Percentiles rank a stretch among this genome's conserved stretches.
Evolutionary conservation across 768 basidiomycete genomes (phyloP).

Genomic region (Boletus edulis): DNA sequence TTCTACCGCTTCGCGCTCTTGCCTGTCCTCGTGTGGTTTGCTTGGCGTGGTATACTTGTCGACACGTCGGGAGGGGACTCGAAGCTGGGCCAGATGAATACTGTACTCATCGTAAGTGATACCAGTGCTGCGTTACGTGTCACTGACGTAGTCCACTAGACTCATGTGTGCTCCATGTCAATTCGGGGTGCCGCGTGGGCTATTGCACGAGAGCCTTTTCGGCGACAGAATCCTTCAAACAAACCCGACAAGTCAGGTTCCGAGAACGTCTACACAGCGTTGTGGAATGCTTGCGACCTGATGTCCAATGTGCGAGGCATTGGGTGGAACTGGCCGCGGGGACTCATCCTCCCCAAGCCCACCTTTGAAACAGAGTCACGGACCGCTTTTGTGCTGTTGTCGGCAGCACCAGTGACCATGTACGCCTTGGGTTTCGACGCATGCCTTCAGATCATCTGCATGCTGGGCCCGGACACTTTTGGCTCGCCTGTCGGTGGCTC

Average conservation of each 20-base stretch:
- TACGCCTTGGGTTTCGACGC: conserved; percentile 9
- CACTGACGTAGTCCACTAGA: conserved; percentile 6
- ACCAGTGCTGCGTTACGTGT: neutral
- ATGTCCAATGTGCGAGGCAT: conserved; percentile 20
- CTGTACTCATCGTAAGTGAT: conserved; percentile 17
- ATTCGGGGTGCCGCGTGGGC: conserved; percentile 21
- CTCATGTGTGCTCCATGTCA: conserved; percentile 8
- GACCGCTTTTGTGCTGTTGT: conserved; percentile 9
- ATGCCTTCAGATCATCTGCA: conserved; percentile 9
- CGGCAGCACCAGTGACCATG: conserved; percentile 3
- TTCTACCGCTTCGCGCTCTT: conserved; percentile 46
- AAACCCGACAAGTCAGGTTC: neutral
- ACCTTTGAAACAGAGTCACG: conserved; percentile 16
- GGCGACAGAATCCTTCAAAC: neutral
- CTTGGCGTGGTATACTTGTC: conserved; percentile 37
- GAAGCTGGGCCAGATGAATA: conserved; percentile 9
- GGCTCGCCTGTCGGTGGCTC: conserved; percentile 31
- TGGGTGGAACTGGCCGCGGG: conserved; percentile 26
- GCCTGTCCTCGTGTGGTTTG: conserved; percentile 42
- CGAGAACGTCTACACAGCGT: conserved; percentile 5
- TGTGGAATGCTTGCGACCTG: conserved; percentile 28
- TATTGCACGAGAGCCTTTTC: conserved; percentile 9
- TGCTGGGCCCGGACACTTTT: conserved; percentile 40
- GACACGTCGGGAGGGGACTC: conserved; percentile 23
- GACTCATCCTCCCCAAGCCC: conserved; percentile 14